A percentile compares a stretch with the other conserved stretches of the same genome.
phyloP scores from a whole-genome alignment of 495 filamentous ascomycete genomes.

The Trichoderma parareesei region DNA sequence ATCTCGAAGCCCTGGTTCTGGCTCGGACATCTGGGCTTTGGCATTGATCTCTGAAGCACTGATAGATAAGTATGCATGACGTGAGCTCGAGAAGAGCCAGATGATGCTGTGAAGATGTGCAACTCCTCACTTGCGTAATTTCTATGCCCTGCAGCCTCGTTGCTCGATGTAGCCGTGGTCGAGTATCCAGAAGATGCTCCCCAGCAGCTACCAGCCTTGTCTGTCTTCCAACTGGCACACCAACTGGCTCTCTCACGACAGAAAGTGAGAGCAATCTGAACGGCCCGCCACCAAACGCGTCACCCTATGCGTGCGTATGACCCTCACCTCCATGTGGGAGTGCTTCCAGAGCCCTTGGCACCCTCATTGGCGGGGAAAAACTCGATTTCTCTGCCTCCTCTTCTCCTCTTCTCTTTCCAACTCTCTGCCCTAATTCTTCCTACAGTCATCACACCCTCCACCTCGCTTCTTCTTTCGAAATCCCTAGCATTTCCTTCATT shows the following conservation, averaged over 20 bases:
- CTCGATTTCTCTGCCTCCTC: background rate
- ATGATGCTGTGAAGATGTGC: background rate
- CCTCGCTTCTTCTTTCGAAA: background rate
- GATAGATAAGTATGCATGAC: background rate
- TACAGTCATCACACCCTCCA: background rate
- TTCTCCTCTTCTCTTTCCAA: background rate
- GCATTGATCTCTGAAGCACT: background rate
- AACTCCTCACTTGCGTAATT: background rate
- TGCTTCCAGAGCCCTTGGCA: background rate
- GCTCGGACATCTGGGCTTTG: constrained; percentile 5
- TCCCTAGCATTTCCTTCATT: background rate
- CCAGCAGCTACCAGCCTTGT: background rate
- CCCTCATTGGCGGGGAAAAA: background rate
- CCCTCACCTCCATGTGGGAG: too few species aligned
- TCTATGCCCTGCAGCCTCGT: background rate
- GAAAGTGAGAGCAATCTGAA: constrained; percentile 1
- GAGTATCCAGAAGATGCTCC: background rate
- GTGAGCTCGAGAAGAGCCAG: background rate
- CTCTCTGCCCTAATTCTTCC: background rate
- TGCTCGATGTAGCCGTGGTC: background rate
- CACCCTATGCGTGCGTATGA: background rate
- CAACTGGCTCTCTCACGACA: background rate
- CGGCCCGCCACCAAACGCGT: constrained; percentile 1
- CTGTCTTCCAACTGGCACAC: background rate
- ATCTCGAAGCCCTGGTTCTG: background rate